Conservation (phyloP, 129 eudicot species). For the Logfia minima region DNA sequence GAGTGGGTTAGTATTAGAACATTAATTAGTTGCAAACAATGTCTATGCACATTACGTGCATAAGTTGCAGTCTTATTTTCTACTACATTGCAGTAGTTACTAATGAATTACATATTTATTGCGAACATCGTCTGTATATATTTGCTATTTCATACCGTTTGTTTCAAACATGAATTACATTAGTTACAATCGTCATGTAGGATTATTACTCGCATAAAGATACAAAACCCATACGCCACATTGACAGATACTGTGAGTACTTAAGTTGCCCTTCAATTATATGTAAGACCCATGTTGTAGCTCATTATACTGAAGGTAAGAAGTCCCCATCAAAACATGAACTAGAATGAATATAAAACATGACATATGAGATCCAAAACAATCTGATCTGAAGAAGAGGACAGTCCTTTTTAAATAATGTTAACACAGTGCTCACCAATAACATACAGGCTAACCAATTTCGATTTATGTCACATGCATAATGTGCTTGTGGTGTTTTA, state of each 20-base stretch:
- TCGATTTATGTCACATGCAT: conserved; percentile 30
- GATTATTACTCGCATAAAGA: not conserved
- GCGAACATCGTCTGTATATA: not conserved
- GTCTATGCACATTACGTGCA: not conserved
- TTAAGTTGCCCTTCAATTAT: conserved; percentile 25
- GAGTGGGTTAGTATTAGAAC: not conserved
- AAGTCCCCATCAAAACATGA: conserved; percentile 28
- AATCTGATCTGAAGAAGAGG: conserved; percentile 27
- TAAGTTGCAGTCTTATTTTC: not conserved
- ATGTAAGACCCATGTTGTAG: conserved; percentile 12
- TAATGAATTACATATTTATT: not conserved
- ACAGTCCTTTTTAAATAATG: conserved; percentile 20
- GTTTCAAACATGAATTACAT: not conserved
- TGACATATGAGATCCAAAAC: conserved; percentile 18
- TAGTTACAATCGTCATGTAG: not conserved
- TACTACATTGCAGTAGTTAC: not conserved
- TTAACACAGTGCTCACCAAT: conserved; percentile 20
- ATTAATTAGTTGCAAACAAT: not conserved
- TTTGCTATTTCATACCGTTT: not conserved
- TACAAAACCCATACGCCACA: not conserved
- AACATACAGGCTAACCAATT: conserved; percentile 31
- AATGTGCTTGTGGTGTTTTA: conserved; percentile 14
- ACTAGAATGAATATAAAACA: conserved; percentile 21
- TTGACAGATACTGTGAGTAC: not conserved
- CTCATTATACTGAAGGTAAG: conserved; percentile 25